Conservation (phyloP, 768 basidiomycete species). For the Pulveroboletus sp. region DNA sequence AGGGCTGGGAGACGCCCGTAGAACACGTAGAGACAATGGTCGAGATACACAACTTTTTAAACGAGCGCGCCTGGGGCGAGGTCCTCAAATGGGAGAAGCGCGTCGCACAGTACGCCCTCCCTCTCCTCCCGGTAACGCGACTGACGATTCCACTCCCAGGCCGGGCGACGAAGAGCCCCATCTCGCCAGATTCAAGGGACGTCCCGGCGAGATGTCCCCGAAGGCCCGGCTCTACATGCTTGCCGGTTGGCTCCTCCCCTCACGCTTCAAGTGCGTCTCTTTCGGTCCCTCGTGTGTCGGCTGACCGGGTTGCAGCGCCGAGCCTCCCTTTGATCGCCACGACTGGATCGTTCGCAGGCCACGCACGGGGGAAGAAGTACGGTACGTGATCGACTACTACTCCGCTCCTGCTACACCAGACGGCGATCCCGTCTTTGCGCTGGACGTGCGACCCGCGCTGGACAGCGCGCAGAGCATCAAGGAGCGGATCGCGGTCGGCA, state of each 20-base stretch:
- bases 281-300: background rate
- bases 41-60: conserved; percentile 95
- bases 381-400: conserved; percentile 99
- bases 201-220: conserved; percentile 90
- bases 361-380: conserved; percentile 73
- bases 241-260: conserved; percentile 86
- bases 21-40: conserved; percentile 97
- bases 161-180: conserved; percentile 56
- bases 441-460: conserved; percentile 93
- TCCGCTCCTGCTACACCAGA: conserved; percentile 85
- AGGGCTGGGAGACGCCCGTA: conserved; percentile 97
- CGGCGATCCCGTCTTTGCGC: conserved; percentile 90
- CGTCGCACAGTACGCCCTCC: conserved; percentile 27
- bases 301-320: conserved; percentile 48
- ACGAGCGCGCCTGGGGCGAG: conserved; percentile 95
- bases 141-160: conserved; percentile 34
- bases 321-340: conserved; percentile 96
- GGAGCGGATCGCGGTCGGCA: conserved; percentile 65
- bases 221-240: conserved; percentile 87
- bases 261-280: conserved; percentile 75
- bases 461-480: conserved; percentile 78
- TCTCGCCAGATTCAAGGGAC: conserved; percentile 80
- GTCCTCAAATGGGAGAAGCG: conserved; percentile 90
- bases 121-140: background rate
- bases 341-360: conserved; percentile 93